A percentile compares a stretch with the other conserved stretches of the same genome.
Conservation (phyloP, 1,284 basidiomycete species). For the Ustilago trichophora region DNA sequence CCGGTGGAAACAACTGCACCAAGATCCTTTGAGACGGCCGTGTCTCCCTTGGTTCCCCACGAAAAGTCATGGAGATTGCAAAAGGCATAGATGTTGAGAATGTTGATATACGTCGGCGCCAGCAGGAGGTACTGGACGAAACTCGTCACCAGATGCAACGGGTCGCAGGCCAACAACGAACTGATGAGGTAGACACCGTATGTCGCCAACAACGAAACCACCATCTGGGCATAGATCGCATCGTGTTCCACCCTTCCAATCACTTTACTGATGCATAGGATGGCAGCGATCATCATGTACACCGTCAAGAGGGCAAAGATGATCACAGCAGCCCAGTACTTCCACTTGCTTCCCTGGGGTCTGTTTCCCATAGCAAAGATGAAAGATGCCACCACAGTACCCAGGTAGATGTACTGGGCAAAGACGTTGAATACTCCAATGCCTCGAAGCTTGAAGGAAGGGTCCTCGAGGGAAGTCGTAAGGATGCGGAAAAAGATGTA, state of each 20-base stretch:
- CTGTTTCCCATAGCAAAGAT: constrained; percentile 97
- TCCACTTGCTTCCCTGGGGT: constrained; percentile 85
- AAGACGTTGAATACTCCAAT: constrained; percentile 83
- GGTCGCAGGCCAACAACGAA: constrained; percentile 86
- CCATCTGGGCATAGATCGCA: constrained; percentile 76
- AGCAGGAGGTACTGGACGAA: constrained; percentile 91
- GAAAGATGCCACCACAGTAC: constrained; percentile 85
- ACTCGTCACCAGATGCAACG: constrained; percentile 91
- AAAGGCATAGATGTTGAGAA: constrained; percentile 71
- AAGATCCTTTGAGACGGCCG: constrained; percentile 52
- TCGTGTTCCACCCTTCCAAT: constrained; percentile 68
- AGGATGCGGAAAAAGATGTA: constrained; percentile 96
- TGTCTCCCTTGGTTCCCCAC: constrained; percentile 68
- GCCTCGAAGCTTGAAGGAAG: constrained; percentile 75
- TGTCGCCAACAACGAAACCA: constrained; percentile 84
- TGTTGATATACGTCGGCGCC: constrained; percentile 87
- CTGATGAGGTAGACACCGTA: constrained; percentile 72
- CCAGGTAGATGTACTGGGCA: constrained; percentile 83
- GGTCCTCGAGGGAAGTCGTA: constrained; percentile 84
- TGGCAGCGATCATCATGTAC: constrained; percentile 74
- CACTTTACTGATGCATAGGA: constrained; percentile 56
- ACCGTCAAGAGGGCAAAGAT: constrained; percentile 81
- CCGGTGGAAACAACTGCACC: constrained; percentile 61
- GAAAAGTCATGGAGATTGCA: constrained; percentile 58
- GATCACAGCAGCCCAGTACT: constrained; percentile 83